phyloP scores from a whole-genome alignment of 139 green algal genomes.

The Pleodorina starrii region DNA sequence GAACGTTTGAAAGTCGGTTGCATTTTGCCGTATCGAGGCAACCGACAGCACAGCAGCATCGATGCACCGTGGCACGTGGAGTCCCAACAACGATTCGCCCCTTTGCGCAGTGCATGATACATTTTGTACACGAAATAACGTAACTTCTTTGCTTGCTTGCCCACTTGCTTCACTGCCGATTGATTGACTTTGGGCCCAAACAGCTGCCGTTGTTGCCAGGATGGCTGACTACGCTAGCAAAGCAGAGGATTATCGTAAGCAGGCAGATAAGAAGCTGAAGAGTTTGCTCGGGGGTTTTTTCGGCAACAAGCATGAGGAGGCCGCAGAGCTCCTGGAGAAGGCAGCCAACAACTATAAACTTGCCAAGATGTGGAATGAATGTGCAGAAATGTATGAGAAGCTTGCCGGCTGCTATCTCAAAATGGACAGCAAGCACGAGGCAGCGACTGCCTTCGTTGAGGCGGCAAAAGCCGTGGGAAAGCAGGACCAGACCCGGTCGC shows the following conservation, averaged over 20 bases:
- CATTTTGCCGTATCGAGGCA: too few relatives aligned
- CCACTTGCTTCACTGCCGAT: too few relatives aligned
- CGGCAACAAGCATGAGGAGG: conserved; percentile 95
- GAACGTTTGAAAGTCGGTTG: too few relatives aligned
- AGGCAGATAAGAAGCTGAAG: conserved; percentile 95
- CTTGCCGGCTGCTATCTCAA: conserved; percentile 89
- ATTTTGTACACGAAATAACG: too few relatives aligned
- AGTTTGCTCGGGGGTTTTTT: conserved; percentile 80
- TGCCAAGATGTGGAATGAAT: conserved; percentile 86
- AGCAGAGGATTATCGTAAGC: conserved; percentile 63
- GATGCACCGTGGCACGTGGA: too few relatives aligned
- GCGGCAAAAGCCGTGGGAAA: conserved; percentile 90
- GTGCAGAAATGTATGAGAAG: conserved; percentile 83
- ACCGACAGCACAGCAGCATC: too few relatives aligned
- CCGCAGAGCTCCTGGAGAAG: conserved; percentile 93
- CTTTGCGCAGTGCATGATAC: too few relatives aligned
- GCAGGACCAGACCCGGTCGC: conserved; percentile 44
- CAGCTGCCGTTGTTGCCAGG: too few relatives aligned
- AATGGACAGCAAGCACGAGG: conserved; percentile 92
- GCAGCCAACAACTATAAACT: conserved; percentile 97
- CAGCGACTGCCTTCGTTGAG: conserved; percentile 88
- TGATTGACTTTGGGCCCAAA: conserved; percentile 7
- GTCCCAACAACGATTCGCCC: too few relatives aligned
- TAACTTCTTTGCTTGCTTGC: too few relatives aligned
- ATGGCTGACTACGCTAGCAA: conserved; percentile 58